Percentiles rank a stretch among this genome's conserved stretches.
phyloP scores from a whole-genome alignment of 495 filamentous ascomycete species.

The Tuber melanosporum region DNA sequence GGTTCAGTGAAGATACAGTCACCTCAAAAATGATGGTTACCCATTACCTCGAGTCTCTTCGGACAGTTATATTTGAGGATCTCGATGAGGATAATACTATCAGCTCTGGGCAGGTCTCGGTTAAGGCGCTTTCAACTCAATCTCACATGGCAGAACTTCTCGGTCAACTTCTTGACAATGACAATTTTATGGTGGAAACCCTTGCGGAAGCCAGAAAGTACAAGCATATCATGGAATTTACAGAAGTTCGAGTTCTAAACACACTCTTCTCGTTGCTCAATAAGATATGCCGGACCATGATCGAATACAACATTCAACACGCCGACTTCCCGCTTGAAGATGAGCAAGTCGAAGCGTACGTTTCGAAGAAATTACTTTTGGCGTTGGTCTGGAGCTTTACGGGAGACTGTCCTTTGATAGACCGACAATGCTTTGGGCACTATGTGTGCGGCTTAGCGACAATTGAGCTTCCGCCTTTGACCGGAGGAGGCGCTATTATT shows the following conservation, averaged over 20 bases:
- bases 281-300: constrained; percentile 79
- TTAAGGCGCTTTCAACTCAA: constrained; percentile 69
- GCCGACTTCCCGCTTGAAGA: constrained; percentile 85
- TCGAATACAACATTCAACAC: constrained; percentile 94
- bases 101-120: constrained; percentile 69
- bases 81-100: constrained; percentile 80
- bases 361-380: constrained; percentile 86
- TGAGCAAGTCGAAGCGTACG: constrained; percentile 78
- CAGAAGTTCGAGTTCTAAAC: constrained; percentile 76
- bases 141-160: constrained; percentile 69
- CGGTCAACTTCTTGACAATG: constrained; percentile 63
- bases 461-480: constrained; percentile 69
- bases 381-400: constrained; percentile 90
- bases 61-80: constrained; percentile 78
- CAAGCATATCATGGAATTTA: constrained; percentile 98
- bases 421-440: constrained; percentile 83
- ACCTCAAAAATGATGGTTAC: constrained; percentile 84
- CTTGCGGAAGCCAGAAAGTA: constrained; percentile 66
- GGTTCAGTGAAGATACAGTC: constrained; percentile 98
- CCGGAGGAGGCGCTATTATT: constrained; percentile 69
- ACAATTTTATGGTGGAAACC: constrained; percentile 70
- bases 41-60: constrained; percentile 79
- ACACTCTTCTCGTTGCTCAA: constrained; percentile 93
- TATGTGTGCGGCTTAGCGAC: constrained; percentile 70
- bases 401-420: constrained; percentile 82